Base-by-base conservation (phyloP, 352 stramenopile species). In the Peronosclerospora sorghi region DNA sequence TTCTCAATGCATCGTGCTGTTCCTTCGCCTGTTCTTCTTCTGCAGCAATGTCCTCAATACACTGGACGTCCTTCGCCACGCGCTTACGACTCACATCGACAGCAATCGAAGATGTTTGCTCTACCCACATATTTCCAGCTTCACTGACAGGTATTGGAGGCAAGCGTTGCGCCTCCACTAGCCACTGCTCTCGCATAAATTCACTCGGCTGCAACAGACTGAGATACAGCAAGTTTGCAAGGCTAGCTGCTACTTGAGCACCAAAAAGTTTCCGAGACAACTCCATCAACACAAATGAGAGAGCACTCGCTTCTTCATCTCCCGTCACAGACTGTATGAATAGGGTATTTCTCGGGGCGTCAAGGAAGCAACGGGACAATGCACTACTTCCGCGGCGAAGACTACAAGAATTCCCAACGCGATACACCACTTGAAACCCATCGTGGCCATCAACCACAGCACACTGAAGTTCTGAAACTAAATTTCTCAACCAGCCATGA, bases 201-300 rank as follows among this genome's bases (percentile, higher is more conserved):
- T 21, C 20, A 12, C 26, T 62, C 4, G 51, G 50, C 40, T 89
- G 77, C 43, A 89, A 52, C 29, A 73, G 78, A 24, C 74, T 69
- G 24, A 89, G 62, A 42, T 85, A 89, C 37, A 86, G 32, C 18
- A 89, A 42, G 39, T 89, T 89, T 8, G 74, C 68, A 4, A 86
- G 54, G 21, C 48, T 75, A 8, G 71, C 54, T 2, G 71, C 72
- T 13, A 77, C 55, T 34, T 59, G 42, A 0, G 29, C 18, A 14
- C 68, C 68, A 21, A 89, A 68, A 18, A 75, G 63, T 45, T 79
- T 81, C 4, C 59, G 63, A 32, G 57, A 68, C 13, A 83, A 10
- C 26, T 84, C 73, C 45, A 79, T 66, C 23, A 89, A 50, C 14
- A 78, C 61, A 2, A 65, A 36, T 40, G 74, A 84, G 19, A 84